Percentiles rank a stretch among this genome's conserved stretches.
Evolutionary conservation across 179 eudicot genomes (phyloP).

Genomic region (Camellia oleifera): DNA sequence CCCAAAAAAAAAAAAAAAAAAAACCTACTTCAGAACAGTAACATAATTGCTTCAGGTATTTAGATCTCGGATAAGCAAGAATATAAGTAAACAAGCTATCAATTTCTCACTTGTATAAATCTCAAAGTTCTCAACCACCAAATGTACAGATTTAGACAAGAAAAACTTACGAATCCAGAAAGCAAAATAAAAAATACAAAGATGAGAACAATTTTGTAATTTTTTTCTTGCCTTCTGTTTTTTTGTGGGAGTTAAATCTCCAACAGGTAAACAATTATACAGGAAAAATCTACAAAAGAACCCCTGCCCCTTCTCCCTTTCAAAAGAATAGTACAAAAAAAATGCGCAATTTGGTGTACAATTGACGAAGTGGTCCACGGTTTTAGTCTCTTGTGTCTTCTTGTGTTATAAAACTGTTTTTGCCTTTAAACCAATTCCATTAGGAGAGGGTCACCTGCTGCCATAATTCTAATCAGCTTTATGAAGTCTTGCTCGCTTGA

Average conservation of each 20-base stretch:
- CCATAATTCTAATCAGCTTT: conserved; percentile 83
- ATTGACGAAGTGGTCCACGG: conserved; percentile 5
- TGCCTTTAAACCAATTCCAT: conserved; percentile 75
- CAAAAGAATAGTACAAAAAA: not conserved
- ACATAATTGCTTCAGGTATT: not conserved
- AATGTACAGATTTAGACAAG: conserved; percentile 10
- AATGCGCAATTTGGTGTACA: not conserved
- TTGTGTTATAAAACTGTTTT: not conserved
- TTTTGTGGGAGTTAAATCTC: conserved; percentile 7
- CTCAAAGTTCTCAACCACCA: not conserved
- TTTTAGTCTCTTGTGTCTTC: not conserved
- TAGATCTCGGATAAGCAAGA: not conserved
- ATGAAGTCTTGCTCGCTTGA: conserved; percentile 84
- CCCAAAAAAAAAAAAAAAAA: not conserved
- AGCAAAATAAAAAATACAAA: not conserved
- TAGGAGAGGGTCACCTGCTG: conserved; percentile 85
- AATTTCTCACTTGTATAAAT: conserved; percentile 1
- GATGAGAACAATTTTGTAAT: not conserved
- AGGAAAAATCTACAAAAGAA: conserved; percentile 28
- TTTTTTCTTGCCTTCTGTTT: not conserved
- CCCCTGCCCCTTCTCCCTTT: conserved; percentile 1
- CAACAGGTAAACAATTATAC: conserved; percentile 9
- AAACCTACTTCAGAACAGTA: not conserved
- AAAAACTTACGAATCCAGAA: not conserved
- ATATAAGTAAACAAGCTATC: not conserved